Evolutionary conservation across 352 stramenopile genomes (phyloP), one percentile per base, ranked within the genome.

Genomic region (Globisporangium okanoganense): DNA sequence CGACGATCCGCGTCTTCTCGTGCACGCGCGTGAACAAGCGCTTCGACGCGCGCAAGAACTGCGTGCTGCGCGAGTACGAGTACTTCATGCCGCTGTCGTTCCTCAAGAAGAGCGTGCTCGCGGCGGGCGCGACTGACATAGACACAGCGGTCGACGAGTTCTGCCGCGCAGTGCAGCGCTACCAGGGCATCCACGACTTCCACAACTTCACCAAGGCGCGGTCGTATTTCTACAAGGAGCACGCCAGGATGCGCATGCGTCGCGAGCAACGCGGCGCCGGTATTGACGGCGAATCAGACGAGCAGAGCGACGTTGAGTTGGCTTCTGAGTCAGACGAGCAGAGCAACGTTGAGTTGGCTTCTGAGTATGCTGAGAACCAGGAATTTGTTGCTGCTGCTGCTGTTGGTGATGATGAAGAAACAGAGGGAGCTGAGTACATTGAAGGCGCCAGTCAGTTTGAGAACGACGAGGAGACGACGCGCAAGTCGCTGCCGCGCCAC

Each of bases 201-300:
- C 89, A 97, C 82, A 97, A 97, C 62, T 97, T 95, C 56, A 96
- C 87, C 43, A 94, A 92, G 51, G 84, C 82, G 16, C 75, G 82
- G 2, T 79, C 79, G 12, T 79, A 79, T 44, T 94, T 92, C 63
- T 94, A 94, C 66, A 88, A 88, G 36, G 54, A 78, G 33, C 76
- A 90, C 24, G 82, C 73, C 16, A 77, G 79, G 51, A 76, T 62
- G 57, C 56, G 62, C 22, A 40, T 53, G 38, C 48, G 49, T 31
- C 60, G 45, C 14, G 33, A 48, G 25, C 58, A 75, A 22, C 35
- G 44, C 18, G 49, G n/a, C 24, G 18, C 29, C 6, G 49, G 29
- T 43, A 14, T 24, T 24, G 49, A 43, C 10, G 29, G n/a, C 1
- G 48, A 53, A 14, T 36, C 56, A 1, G 62, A 64, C 3, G 59